Evolutionary conservation across 2,329 filamentous ascomycete genomes (phyloP), one percentile per base, ranked within the genome.

Genomic region (Clarireedia monteithiana): DNA sequence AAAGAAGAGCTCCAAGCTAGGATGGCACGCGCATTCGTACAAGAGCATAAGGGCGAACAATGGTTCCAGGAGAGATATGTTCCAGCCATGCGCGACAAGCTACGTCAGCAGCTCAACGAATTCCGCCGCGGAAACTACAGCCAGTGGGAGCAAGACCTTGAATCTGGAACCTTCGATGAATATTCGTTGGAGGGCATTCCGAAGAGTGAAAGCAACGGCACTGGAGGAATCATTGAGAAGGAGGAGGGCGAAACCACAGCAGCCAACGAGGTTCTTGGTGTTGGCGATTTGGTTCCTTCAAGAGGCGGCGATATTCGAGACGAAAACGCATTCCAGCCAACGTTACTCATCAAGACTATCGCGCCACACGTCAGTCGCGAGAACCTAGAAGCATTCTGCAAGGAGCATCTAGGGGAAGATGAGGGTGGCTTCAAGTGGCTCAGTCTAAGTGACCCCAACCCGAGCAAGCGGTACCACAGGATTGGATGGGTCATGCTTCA

Each of bases 401-500:
- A 91, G 68, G 91, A 96, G 70, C 88, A 96, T 69, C 81, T 97
- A 4, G 91, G 92, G 14, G 91, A 96, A 66, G 86, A 85, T 48
- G 86, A 94, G 61, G 91, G 91, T 52, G 92, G 92, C 2, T 96
- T 94, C 75, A 95, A 92, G 69, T 97, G 92, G 85, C 78, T 99
- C 5, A 97, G 92, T 36, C 79, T 99, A 50, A 96, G 91, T 63
- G 94, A 99, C 66, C 94, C 94, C 0, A 99, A 99, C 68, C 94
- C 94, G 1, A 87, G 90, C 66, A 99, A 99, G 74, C 88, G 95
- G 61, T 99, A 91, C 67, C 94, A 99, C 69, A 86, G 94, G 23
- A 97, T 99, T 71, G 94, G 94, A 23, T 99, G 95, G 92, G 95
- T 99, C 59, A 94, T 97, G 80, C 79, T 99, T 9, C 88, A 97